Evolutionary conservation across 495 filamentous ascomycete genomes (phyloP), one percentile per base, ranked within the genome.

Genomic region (Aspergillus hancockii): DNA sequence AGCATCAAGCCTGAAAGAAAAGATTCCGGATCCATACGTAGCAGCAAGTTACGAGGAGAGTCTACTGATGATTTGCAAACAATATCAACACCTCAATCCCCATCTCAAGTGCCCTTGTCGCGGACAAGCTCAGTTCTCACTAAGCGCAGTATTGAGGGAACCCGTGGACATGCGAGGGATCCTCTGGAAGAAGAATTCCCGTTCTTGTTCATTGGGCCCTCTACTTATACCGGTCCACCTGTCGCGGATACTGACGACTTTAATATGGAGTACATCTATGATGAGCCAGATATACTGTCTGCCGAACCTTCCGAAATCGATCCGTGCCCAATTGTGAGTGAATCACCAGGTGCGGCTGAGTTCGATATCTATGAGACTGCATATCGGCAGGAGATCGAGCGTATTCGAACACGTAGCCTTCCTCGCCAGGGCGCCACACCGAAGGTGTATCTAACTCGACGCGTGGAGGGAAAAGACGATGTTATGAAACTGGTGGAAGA

Each of bases 301-400:
- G 21, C 51, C 28, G 64, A 72, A 47, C 45, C 52, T 32, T 43
- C 63, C 32, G 61, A 66, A 22, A 38, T 54, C 36, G 64, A 67
- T 31, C 55, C 60, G 40, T 55, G 70, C 18, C 65, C 67, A 2
- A 63, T 88, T 18, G 86, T 97, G 41, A 89, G 89, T 54, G 92
- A 97, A 66, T 92, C 89, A 9, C 93, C 92, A 9, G 84, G 85
- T 1, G 87, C 85, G 8, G 88, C 88, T 6, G 90, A 93, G 46
- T 88, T 90, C 61, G 85, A 93, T 63, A 86, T 97, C 46, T 97
- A 96, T 67, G 91, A 96, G 62, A 85, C 81, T 0, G 93, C 93
- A 4, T 98, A 96, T 64, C 83, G 88, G 41, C 77, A 85, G 50
- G 91, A 96, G 77, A 82, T 96, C 12, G 83, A 89, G 54, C 84